Evolutionary conservation across 2,329 filamentous ascomycete species (phyloP), one percentile per base, ranked within the genome.

Genomic region (Exophiala sp.): DNA sequence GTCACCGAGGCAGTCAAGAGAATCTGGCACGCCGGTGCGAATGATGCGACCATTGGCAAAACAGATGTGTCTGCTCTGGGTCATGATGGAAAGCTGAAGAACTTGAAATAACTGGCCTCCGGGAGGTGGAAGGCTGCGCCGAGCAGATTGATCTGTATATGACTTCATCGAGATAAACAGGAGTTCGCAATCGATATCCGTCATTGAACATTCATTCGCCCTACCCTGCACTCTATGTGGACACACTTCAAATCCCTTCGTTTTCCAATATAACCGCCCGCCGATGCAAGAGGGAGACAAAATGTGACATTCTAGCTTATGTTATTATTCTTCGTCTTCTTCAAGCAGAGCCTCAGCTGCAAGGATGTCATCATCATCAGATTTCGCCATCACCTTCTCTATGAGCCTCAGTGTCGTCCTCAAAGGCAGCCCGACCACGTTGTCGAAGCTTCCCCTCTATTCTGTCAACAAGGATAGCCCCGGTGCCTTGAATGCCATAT

Each of bases 391-490:
- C n/a, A 89, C 86, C 73, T 83, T 87, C 72, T 97, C 91, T 52
- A 95, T 93, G 62, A 96, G 68, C 64, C 81, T 81, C 66, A 98
- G 65, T 10, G 83, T 86, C 58, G 80, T 78, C 60, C 88, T 79
- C 57, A 97, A 75, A 6, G 93, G 93, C 67, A 98, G 67, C 0
- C 93, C 93, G 22, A 98, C 83, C 1, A 97, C 93, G 67, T 97
- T 97, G 73, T 98, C 93, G 62, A 88, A 87, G 47, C 81, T 82
- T 9, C 93, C n/a, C 93, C 57, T 95, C 87, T 58, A 98, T 86
- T 67, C 78, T 85, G 66, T 96, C 89, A 10, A 98, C 82, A 50
- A 98, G 69, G 65, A 96, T 82, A 7, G 86, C 85, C 1, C 87
- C 93, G 9, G 91, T 74, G 0, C 91, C 93, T 69, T 98, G 93